Evolutionary conservation across 352 stramenopile species (phyloP).

Genomic region (Globisporangium abappressorium): DNA sequence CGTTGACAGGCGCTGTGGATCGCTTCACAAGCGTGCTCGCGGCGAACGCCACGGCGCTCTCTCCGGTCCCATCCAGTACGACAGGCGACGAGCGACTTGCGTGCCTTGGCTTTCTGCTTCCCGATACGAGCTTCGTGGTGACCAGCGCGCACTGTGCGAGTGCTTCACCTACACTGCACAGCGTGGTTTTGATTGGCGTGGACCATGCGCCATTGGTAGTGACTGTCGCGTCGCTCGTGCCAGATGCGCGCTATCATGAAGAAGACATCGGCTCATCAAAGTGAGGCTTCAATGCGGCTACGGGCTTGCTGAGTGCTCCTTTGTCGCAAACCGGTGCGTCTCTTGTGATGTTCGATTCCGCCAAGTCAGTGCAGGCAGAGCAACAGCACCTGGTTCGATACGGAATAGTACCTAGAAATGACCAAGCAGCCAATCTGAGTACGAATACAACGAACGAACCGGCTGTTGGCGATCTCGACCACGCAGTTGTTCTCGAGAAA

Average conservation of each 20-base stretch:
- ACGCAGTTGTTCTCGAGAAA: neutral
- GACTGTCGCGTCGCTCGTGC: neutral
- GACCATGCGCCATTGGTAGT: constrained; percentile 1
- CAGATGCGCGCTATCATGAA: neutral
- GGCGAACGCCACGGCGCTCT: too few relatives aligned
- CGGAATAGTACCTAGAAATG: too few relatives aligned
- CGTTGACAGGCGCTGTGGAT: too few relatives aligned
- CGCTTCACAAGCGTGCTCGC: too few relatives aligned
- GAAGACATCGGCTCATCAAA: neutral
- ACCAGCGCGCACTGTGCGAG: neutral
- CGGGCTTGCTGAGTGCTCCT: neutral
- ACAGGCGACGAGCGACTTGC: too few relatives aligned
- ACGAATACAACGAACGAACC: neutral
- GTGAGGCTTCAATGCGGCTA: neutral
- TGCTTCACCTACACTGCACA: neutral
- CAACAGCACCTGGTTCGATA: neutral
- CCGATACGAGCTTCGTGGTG: neutral
- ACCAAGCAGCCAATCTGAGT: neutral
- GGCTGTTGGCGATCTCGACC: neutral
- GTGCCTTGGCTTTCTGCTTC: constrained; percentile 1
- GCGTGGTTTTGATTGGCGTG: neutral
- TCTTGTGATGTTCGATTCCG: neutral
- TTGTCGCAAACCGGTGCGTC: neutral
- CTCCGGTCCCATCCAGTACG: too few relatives aligned
- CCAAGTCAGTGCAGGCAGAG: neutral